Conservation (phyloP, 192 early-diverging fungal genomes). For the Backusella parvicylindrica region DNA sequence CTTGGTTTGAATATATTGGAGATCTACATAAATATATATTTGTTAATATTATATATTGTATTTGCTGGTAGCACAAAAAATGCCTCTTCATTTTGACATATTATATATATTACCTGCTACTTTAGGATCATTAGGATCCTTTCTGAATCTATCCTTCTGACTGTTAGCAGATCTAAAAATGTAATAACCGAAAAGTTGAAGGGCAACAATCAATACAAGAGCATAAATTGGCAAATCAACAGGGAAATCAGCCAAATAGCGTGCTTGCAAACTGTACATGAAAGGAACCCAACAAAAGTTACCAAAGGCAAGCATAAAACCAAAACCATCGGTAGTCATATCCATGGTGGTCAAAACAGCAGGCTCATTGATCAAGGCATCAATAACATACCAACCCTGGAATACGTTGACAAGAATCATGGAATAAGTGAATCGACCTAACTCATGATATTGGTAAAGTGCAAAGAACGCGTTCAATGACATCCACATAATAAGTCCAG, state of each 20-base stretch:
- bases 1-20: constrained; percentile 82
- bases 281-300: constrained; percentile 88
- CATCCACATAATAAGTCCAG: constrained; percentile 90
- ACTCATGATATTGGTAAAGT: constrained; percentile 63
- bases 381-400: constrained; percentile 85
- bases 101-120: constrained; percentile 39
- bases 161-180: constrained; percentile 88
- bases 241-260: constrained; percentile 77
- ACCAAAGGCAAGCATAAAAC: constrained; percentile 80
- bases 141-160: constrained; percentile 89
- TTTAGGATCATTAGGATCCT: constrained; percentile 54
- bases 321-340: constrained; percentile 95
- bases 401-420: constrained; percentile 78
- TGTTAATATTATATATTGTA: background rate
- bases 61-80: background rate
- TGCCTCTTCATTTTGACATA: background rate
- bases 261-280: constrained; percentile 86
- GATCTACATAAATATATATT: constrained; percentile 37
- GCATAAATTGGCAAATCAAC: constrained; percentile 45
- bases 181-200: constrained; percentile 67
- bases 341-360: constrained; percentile 95
- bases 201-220: constrained; percentile 40
- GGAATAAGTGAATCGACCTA: constrained; percentile 70
- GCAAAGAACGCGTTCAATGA: constrained; percentile 75
- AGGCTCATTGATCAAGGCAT: constrained; percentile 74